Percentiles rank a stretch among this genome's conserved stretches.
Conservation (phyloP, 495 filamentous ascomycete genomes). For the Penicillium flavigenum region DNA sequence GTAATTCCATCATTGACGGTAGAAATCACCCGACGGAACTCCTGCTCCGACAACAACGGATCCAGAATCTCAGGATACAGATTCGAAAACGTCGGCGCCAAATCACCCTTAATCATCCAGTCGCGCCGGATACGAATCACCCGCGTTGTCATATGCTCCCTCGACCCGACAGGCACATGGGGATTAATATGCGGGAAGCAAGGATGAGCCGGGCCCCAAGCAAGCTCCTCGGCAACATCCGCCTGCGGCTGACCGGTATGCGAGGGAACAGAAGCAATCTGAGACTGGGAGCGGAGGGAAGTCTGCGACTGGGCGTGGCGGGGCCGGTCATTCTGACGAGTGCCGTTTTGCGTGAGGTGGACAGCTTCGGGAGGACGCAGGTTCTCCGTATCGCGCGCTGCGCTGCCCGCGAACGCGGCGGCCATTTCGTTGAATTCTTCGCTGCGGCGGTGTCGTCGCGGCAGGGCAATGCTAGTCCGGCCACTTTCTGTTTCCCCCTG, state of each 20-base stretch:
- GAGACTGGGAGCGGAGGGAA: conserved; percentile 43
- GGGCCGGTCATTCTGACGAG: conserved; percentile 28
- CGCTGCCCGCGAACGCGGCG: conserved; percentile 40
- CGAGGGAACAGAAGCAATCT: conserved; percentile 43
- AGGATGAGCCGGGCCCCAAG: conserved; percentile 86
- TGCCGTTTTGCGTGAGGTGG: conserved; percentile 31
- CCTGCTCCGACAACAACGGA: conserved; percentile 73
- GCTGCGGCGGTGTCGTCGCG: conserved; percentile 52
- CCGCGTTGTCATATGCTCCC: conserved; percentile 71
- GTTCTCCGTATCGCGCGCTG: conserved; percentile 31
- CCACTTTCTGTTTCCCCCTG: conserved; percentile 54
- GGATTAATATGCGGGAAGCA: conserved; percentile 93
- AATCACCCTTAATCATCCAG: conserved; percentile 85
- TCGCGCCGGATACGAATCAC: conserved; percentile 89
- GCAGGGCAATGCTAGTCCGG: conserved; percentile 66
- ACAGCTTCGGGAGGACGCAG: conserved; percentile 37
- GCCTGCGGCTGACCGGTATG: conserved; percentile 45
- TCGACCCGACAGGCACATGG: conserved; percentile 75
- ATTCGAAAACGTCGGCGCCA: conserved; percentile 91
- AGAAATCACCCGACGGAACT: conserved; percentile 77
- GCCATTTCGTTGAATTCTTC: conserved; percentile 44
- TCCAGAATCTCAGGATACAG: conserved; percentile 94
- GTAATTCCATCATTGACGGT: conserved; percentile 72
- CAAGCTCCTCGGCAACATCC: conserved; percentile 50
- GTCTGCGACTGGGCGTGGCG: conserved; percentile 42